Conservation (phyloP, 2,329 filamentous ascomycete species). For the Tolypocladium cylindrosporum region DNA sequence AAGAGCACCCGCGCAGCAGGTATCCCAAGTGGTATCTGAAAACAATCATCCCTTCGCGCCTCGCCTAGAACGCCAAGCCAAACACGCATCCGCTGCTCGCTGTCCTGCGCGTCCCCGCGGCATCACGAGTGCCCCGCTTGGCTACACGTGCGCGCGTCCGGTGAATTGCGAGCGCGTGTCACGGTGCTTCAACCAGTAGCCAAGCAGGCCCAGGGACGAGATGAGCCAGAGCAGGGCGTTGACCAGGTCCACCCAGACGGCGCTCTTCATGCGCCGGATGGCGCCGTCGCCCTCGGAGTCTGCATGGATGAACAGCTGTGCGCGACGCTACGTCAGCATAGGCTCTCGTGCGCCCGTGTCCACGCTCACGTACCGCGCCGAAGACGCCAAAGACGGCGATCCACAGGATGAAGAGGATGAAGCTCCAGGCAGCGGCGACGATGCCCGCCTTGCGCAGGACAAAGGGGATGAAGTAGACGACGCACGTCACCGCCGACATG, state of each 20-base stretch:
- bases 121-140: not conserved
- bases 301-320: constrained; percentile 60
- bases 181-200: constrained; percentile 50
- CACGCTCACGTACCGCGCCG: constrained; percentile 42
- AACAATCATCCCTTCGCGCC: not conserved
- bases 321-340: not conserved
- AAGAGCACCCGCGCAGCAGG: not conserved
- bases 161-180: constrained; percentile 46
- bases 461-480: constrained; percentile 57
- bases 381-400: constrained; percentile 77
- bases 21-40: not conserved
- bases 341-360: not conserved
- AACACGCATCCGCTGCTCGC: not conserved
- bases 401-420: constrained; percentile 67
- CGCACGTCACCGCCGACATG: constrained; percentile 52
- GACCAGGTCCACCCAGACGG: constrained; percentile 72
- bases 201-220: constrained; percentile 42
- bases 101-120: not conserved
- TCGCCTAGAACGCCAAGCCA: not conserved
- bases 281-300: constrained; percentile 52
- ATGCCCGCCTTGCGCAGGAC: constrained; percentile 38
- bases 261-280: constrained; percentile 71
- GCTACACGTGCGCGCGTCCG: constrained; percentile 44
- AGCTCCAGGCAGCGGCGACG: constrained; percentile 57
- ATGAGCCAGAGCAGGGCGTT: constrained; percentile 70